Conservation (phyloP, 2,329 filamentous ascomycete species). For the Fusarium oxysporum region DNA sequence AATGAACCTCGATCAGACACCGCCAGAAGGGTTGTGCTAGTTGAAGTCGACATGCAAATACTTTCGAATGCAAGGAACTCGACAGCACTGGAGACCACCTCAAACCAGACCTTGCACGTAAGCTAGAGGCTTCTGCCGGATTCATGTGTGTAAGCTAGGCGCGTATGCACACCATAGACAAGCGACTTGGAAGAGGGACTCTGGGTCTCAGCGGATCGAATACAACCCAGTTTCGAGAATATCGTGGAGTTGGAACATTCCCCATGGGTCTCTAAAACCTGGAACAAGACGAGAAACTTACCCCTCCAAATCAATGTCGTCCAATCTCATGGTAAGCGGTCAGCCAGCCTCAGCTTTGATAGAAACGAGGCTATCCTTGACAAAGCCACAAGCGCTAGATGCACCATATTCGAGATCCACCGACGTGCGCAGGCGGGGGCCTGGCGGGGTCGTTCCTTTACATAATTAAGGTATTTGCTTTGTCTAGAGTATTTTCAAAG, state of each 20-base stretch:
- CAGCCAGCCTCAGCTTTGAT: slow-evolving; percentile 45
- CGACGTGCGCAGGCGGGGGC: slow-evolving; percentile 24
- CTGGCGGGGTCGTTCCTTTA: slow-evolving; percentile 31
- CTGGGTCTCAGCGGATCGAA: not conserved
- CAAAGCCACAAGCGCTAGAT: slow-evolving; percentile 30
- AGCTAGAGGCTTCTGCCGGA: not conserved
- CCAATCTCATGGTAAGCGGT: slow-evolving; percentile 42
- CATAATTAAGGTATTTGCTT: slow-evolving; percentile 14
- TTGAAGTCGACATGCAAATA: not conserved
- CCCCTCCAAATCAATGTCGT: slow-evolving; percentile 36
- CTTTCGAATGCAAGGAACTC: slow-evolving; percentile 1
- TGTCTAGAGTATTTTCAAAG: slow-evolving; percentile 13
- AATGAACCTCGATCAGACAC: slow-evolving; percentile 16
- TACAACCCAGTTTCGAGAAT: slow-evolving; percentile 13
- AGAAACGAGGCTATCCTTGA: slow-evolving; percentile 46
- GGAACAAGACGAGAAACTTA: slow-evolving; percentile 21
- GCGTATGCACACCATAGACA: slow-evolving; percentile 6
- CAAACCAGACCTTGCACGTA: not conserved
- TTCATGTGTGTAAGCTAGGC: not conserved
- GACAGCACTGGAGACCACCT: not conserved
- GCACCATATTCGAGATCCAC: slow-evolving; percentile 29
- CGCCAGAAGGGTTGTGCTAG: slow-evolving; percentile 1
- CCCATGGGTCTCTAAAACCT: slow-evolving; percentile 14
- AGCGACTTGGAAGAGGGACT: slow-evolving; percentile 7
- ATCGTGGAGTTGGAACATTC: slow-evolving; percentile 10